phyloP scores from a whole-genome alignment of 2,329 filamentous ascomycete genomes.

The Emergomyces africanus region DNA sequence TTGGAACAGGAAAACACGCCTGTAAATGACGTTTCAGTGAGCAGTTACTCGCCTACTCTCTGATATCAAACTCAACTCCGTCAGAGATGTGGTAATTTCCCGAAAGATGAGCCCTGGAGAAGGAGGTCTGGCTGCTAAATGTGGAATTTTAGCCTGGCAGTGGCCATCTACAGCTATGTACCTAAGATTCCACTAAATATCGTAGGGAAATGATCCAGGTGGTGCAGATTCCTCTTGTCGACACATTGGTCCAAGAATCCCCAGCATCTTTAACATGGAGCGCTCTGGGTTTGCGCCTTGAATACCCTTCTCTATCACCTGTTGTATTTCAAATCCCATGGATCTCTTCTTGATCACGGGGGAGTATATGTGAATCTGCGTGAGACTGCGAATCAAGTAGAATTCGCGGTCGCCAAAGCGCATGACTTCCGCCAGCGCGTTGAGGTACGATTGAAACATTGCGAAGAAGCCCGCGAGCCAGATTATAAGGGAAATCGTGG shows the following conservation, averaged over 20 bases:
- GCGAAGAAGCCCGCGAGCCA: conserved; percentile 98
- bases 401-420: conserved; percentile 87
- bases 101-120: not conserved
- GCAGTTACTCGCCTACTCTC: not conserved
- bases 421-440: conserved; percentile 80
- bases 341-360: too few relatives aligned
- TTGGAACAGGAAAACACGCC: not conserved
- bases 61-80: not conserved
- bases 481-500: conserved; percentile 87
- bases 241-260: too few relatives aligned
- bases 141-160: not conserved
- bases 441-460: conserved; percentile 83
- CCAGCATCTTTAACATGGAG: too few relatives aligned
- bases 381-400: too few relatives aligned
- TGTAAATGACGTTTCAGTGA: not conserved
- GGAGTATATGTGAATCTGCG: too few relatives aligned
- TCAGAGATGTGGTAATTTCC: not conserved
- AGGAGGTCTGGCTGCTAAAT: not conserved
- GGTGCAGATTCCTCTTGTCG: not conserved
- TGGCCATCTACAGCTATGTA: not conserved
- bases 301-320: too few relatives aligned
- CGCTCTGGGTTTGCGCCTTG: too few relatives aligned
- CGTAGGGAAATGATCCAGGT: not conserved
- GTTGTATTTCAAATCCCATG: too few relatives aligned
- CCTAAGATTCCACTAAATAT: not conserved